Evolutionary conservation across 2,329 filamentous ascomycete genomes (phyloP).

Genomic region (Talaromyces sp.): DNA sequence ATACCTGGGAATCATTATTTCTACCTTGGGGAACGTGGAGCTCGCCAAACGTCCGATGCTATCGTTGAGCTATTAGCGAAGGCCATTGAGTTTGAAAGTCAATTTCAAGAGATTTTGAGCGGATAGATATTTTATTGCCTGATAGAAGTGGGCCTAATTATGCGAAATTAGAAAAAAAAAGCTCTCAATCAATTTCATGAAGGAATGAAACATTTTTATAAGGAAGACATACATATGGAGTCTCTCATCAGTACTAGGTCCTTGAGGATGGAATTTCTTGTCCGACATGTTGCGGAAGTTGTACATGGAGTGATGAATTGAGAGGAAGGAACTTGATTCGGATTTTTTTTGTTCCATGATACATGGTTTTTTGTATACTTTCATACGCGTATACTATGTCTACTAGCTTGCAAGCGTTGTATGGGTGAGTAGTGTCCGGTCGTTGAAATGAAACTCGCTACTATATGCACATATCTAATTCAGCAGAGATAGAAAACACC

Average conservation of each 20-base stretch:
- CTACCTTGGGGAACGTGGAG: slow-evolving; percentile 18
- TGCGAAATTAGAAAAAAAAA: background rate
- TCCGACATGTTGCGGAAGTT: background rate
- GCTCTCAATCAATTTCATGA: background rate
- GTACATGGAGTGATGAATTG: background rate
- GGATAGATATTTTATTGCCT: background rate
- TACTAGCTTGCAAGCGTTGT: background rate
- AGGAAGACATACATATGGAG: too few species aligned
- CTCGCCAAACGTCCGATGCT: slow-evolving; percentile 12
- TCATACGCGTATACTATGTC: background rate
- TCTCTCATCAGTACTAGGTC: background rate
- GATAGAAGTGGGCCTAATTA: background rate
- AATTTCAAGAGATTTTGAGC: slow-evolving; percentile 2
- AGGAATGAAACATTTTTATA: background rate
- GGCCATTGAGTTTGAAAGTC: background rate
- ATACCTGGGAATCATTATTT: slow-evolving; percentile 20
- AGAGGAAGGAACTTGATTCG: background rate
- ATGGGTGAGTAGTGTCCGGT: background rate
- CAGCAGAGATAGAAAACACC: background rate
- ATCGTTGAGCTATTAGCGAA: slow-evolving; percentile 6
- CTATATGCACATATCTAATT: background rate
- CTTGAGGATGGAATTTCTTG: background rate
- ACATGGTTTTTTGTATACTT: background rate
- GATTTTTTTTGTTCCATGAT: background rate
- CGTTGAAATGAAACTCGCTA: background rate